Percentiles rank a stretch among this genome's conserved stretches.
These are phyloP conservation scores for Nothophoma quercina DNA, from an alignment of 2,329 filamentous ascomycete species.

Conservation along the genomic window DNA sequence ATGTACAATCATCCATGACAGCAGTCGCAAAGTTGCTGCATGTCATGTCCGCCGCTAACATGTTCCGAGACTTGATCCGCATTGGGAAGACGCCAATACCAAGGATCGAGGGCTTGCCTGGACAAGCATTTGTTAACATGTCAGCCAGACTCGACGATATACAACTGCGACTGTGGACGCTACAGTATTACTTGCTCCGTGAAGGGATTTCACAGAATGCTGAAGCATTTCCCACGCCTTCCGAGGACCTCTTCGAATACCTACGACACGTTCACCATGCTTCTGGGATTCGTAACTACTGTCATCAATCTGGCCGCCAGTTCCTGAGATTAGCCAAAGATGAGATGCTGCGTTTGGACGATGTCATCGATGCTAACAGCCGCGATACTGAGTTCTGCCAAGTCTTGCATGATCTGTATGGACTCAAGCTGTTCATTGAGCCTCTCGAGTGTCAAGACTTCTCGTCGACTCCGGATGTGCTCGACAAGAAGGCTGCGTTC, in stretches of 20 bases:
- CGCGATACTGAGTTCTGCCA: conserved; percentile 79
- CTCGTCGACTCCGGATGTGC: conserved; percentile 73
- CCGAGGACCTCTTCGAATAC: conserved; percentile 79
- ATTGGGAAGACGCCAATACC: conserved; percentile 74
- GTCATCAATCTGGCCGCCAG: conserved; percentile 83
- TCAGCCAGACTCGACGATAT: conserved; percentile 82
- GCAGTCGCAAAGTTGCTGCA: conserved; percentile 75
- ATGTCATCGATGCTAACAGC: conserved; percentile 73
- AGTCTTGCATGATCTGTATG: conserved; percentile 58
- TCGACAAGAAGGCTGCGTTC: conserved; percentile 82
- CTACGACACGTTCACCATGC: conserved; percentile 84
- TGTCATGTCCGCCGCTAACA: conserved; percentile 78
- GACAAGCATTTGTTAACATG: conserved; percentile 53
- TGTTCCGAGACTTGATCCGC: conserved; percentile 86
- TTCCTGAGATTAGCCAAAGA: conserved; percentile 89
- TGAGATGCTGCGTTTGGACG: conserved; percentile 78
- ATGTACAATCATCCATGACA: conserved; percentile 75
- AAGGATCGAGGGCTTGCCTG: conserved; percentile 61
- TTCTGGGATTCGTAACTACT: conserved; percentile 83
- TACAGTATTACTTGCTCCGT: conserved; percentile 82
- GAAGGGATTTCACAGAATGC: conserved; percentile 74
- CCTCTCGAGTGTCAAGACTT: conserved; percentile 64
- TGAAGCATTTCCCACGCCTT: conserved; percentile 68
- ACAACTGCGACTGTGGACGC: conserved; percentile 85
- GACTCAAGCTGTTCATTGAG: conserved; percentile 47